Conservation (phyloP, 106 monocot genomes). For the Dactylorhiza incarnata region DNA sequence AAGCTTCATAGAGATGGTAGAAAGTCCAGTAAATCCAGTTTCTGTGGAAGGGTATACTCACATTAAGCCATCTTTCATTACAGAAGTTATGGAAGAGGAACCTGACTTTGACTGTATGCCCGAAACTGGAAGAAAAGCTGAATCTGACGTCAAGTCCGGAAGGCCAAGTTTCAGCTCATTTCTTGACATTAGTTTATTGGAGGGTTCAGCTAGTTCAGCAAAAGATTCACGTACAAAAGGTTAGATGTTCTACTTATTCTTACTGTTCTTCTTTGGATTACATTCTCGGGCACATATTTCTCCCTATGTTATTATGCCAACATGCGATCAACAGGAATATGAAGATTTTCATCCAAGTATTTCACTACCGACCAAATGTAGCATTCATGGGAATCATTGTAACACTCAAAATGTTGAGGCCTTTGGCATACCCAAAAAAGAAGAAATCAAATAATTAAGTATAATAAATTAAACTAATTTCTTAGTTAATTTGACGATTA, state of each 20-base stretch:
- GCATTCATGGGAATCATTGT: neutral
- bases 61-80: neutral
- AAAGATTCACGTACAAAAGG: neutral
- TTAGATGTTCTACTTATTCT: neutral
- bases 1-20: slow-evolving; percentile 4
- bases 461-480: neutral
- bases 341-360: neutral
- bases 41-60: neutral
- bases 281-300: neutral
- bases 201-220: neutral
- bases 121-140: neutral
- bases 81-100: slow-evolving; percentile 3
- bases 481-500: neutral
- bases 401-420: neutral
- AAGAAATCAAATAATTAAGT: neutral
- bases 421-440: neutral
- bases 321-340: neutral
- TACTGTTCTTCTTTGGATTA: neutral
- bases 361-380: neutral
- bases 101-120: neutral
- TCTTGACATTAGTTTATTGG: neutral
- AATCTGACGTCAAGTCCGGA: neutral
- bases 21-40: neutral
- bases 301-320: neutral
- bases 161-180: neutral